phyloP scores from a whole-genome alignment of 2,329 filamentous ascomycete species.

The Epichloe baconii region DNA sequence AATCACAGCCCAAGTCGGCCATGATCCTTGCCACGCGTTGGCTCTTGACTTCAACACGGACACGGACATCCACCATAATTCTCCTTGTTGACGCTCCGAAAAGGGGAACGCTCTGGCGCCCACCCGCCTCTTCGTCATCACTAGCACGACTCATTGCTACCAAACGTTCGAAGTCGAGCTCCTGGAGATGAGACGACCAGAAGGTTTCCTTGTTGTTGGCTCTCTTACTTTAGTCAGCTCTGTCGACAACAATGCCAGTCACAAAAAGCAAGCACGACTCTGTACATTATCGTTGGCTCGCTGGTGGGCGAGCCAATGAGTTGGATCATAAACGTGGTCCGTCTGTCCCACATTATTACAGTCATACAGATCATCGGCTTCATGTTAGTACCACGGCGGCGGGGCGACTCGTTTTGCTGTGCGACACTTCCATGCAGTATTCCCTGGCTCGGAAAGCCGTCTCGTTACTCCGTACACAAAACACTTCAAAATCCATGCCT shows the following conservation, averaged over 20 bases:
- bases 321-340: no score
- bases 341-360: not conserved
- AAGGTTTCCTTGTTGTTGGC: no score
- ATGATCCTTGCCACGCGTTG: not conserved
- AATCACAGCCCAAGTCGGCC: not conserved
- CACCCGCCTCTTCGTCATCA: not conserved
- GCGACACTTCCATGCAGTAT: not conserved
- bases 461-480: not conserved
- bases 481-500: not conserved
- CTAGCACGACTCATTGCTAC: no score
- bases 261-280: no score
- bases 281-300: no score
- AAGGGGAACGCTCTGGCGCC: not conserved
- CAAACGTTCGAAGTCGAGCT: not conserved
- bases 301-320: no score
- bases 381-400: not conserved
- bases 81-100: not conserved
- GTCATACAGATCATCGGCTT: not conserved
- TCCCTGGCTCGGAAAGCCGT: not conserved
- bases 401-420: not conserved
- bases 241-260: no score
- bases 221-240: no score
- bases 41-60: no score
- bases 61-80: not conserved
- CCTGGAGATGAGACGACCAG: not conserved